These are phyloP conservation scores for Magnolia officinalis DNA, from an alignment of 164 flowering plant species.

Conservation along the genomic window DNA sequence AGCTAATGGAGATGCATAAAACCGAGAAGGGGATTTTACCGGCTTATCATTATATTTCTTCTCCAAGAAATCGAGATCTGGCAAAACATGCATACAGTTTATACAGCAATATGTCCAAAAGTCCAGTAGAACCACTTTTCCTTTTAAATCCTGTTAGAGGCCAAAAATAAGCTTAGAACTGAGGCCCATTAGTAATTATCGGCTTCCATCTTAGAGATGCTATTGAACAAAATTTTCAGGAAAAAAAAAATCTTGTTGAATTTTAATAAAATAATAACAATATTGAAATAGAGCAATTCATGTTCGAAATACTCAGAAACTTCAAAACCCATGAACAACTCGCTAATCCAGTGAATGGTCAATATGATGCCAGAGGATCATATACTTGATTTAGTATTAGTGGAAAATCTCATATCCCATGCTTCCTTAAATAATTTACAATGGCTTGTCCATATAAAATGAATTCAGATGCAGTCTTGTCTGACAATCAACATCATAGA, in stretches of 20 bases:
- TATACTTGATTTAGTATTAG: not conserved
- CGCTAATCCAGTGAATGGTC: not conserved
- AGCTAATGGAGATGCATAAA: constrained; percentile 42
- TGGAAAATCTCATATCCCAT: not conserved
- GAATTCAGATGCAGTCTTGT: not conserved
- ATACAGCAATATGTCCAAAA: constrained; percentile 99
- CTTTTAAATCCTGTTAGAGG: constrained; percentile 61
- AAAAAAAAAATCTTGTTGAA: not conserved
- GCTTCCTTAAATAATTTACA: not conserved
- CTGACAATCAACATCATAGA: not conserved
- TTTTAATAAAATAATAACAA: no score
- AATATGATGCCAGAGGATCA: no score
- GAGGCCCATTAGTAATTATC: not conserved
- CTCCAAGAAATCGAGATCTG: constrained; percentile 93
- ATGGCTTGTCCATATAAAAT: not conserved
- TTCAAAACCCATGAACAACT: not conserved
- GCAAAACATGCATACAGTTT: constrained; percentile 95
- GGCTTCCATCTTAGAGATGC: not conserved
- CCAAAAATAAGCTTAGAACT: not conserved
- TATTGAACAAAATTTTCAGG: not conserved
- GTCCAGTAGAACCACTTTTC: constrained; percentile 92
- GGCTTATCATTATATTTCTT: constrained; percentile 80
- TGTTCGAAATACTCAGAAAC: not conserved
- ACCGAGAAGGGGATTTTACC: constrained; percentile 31
- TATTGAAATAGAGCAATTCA: not conserved